Evolutionary conservation across 176 grass and related monocot genomes (phyloP).

Genomic region (Juncus effusus): DNA sequence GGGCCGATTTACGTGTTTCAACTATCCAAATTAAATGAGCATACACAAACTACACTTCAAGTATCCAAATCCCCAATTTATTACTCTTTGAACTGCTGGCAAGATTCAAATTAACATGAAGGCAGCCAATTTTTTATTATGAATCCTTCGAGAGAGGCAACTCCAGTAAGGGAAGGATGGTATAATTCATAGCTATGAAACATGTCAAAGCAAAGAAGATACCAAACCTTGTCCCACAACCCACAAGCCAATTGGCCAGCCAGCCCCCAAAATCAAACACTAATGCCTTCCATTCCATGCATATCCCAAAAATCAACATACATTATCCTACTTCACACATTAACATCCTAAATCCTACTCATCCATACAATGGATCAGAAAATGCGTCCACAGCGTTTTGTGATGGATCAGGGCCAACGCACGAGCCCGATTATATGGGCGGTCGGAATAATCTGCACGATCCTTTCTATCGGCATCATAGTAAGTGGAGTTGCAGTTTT

Average conservation of each 20-base stretch:
- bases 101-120: no score
- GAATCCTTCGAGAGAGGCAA: no score
- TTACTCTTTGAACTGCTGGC: no score
- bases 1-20: no score
- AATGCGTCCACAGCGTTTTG: neutral
- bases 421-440: slow-evolving; percentile 34
- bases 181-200: neutral
- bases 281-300: neutral
- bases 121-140: no score
- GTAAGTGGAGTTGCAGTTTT: slow-evolving; percentile 51
- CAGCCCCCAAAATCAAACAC: neutral
- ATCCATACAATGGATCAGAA: neutral
- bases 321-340: neutral
- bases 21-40: no score
- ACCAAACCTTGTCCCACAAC: slow-evolving; percentile 47
- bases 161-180: no score
- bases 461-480: slow-evolving; percentile 51
- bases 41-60: no score
- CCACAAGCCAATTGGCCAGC: slow-evolving; percentile 4
- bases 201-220: slow-evolving; percentile 55
- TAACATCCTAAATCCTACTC: neutral
- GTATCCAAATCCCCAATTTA: no score
- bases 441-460: slow-evolving; percentile 40
- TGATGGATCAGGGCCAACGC: neutral
- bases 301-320: neutral